Percentiles rank a stretch among this genome's conserved stretches.
Evolutionary conservation across 2,329 filamentous ascomycete species (phyloP).

Genomic region (Beauveria medogensis): DNA sequence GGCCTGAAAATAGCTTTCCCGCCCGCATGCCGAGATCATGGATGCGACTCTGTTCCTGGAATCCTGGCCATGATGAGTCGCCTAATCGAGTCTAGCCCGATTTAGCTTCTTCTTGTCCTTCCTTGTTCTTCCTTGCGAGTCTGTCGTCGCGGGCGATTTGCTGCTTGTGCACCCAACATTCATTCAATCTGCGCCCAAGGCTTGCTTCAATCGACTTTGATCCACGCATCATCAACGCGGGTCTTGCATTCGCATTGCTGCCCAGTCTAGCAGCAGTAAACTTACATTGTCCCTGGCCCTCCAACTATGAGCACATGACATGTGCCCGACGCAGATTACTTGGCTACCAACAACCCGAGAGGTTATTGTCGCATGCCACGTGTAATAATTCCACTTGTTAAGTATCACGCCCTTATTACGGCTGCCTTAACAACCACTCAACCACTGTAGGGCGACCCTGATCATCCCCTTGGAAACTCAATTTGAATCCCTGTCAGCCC

Average conservation of each 20-base stretch:
- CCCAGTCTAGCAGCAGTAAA: background rate
- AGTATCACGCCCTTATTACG: too few species aligned
- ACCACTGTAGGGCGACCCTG: too few species aligned
- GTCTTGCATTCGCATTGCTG: background rate
- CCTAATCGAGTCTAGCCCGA: background rate
- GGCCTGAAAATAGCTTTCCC: slow-evolving; percentile 2
- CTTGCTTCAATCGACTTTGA: background rate
- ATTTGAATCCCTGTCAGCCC: too few species aligned
- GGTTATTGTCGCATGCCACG: background rate
- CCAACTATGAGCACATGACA: background rate
- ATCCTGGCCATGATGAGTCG: background rate
- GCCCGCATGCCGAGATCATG: background rate
- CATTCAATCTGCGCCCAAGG: background rate
- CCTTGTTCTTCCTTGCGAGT: background rate
- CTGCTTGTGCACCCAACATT: too few species aligned
- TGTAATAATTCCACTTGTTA: background rate
- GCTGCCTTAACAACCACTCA: too few species aligned
- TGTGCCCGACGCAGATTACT: background rate
- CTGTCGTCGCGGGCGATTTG: too few species aligned
- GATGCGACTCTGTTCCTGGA: background rate
- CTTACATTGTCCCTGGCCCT: background rate
- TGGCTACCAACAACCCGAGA: background rate
- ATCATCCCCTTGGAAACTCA: too few species aligned
- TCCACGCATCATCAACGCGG: background rate
- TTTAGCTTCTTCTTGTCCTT: background rate